Base-by-base conservation (phyloP, 192 early-diverging fungal genomes). In the Rhizophagus clarus region DNA sequence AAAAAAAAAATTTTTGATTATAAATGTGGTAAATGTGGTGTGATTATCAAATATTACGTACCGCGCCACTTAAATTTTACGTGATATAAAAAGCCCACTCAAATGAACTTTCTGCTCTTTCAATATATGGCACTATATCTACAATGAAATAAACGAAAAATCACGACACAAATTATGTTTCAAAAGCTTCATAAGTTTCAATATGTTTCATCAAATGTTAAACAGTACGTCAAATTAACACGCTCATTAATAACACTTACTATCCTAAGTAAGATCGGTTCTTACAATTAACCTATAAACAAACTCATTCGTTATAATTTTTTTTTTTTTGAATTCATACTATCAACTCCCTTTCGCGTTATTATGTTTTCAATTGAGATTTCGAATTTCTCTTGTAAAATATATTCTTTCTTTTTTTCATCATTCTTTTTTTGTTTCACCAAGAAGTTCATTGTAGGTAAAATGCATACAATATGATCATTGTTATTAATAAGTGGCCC, bases 21-120 rank as follows among this genome's bases (percentile, higher is more conserved):
- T 69, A 69, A 69, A 69, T 69, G 67, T 34, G 67, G 67, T 40
- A 69, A 69, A 69, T 69, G 67, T 34, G 67, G 67, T 69, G 67
- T 69, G 31, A 29, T 69, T 34, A 29, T 5, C 67, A 69, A 15
- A 56, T 56, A 56, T 17, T 20, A 56, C 20, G 20, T 20, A 56
- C 34, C 67, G 67, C 67, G 67, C 67, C 67, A 69, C 67, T 24
- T 0, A 40, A 34, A 22, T 32, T 15, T 37, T 69, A 69, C 32
- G 67, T 69, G 32, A 69, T 42, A 70, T 37, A 70, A 70, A 70
- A 69, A 1, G 34, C 67, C 67, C 20, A 9, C 20, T 8, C 20
- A 37, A 69, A 14, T 32, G 31, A n/a, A 34, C 37, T 69, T 69
- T 37, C 17, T 34, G 12, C 34, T 66, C 8, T 56, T 56, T 56